A percentile compares a stretch with the other conserved stretches of the same genome.
phyloP scores from a whole-genome alignment of 495 filamentous ascomycete genomes.

The Xylaria cubensis region DNA sequence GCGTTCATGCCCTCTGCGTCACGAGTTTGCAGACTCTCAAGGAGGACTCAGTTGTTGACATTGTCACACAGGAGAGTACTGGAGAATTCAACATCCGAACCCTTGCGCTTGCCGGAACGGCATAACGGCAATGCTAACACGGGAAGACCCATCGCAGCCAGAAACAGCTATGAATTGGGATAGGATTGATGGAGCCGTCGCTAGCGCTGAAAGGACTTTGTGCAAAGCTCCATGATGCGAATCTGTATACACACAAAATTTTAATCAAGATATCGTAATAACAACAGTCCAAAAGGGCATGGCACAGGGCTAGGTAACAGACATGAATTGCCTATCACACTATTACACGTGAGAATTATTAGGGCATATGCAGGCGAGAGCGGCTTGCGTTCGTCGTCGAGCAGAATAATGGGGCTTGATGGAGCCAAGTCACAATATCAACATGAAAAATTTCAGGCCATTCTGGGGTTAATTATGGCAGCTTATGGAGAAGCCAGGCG shows the following conservation, averaged over 20 bases:
- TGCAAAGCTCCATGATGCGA: neutral
- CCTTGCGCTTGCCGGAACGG: conserved; percentile 26
- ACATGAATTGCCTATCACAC: conserved; percentile 28
- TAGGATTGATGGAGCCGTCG: conserved; percentile 24
- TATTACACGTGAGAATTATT: conserved; percentile 30
- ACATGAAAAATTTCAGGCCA: conserved; percentile 21
- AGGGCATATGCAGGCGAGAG: conserved; percentile 25
- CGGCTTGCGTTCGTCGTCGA: conserved; percentile 25
- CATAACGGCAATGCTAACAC: conserved; percentile 31
- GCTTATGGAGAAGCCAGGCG: conserved; percentile 18
- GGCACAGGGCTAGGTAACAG: conserved; percentile 16
- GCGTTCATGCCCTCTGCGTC: conserved; percentile 28
- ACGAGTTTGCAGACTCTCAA: conserved; percentile 1
- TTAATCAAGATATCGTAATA: conserved; percentile 8
- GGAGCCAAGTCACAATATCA: conserved; percentile 16
- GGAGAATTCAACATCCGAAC: conserved; percentile 20
- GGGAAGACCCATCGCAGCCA: conserved; percentile 31
- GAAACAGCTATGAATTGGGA: conserved; percentile 23
- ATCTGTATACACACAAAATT: conserved; percentile 2
- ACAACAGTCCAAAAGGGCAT: neutral
- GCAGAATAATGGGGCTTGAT: conserved; percentile 17
- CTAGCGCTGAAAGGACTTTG: conserved; percentile 18
- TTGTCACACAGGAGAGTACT: conserved; percentile 6
- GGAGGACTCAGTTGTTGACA: conserved; percentile 13
- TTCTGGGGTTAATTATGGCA: conserved; percentile 29